Conservation (phyloP, 179 eudicot species). For the Spinacia oleracea region DNA sequence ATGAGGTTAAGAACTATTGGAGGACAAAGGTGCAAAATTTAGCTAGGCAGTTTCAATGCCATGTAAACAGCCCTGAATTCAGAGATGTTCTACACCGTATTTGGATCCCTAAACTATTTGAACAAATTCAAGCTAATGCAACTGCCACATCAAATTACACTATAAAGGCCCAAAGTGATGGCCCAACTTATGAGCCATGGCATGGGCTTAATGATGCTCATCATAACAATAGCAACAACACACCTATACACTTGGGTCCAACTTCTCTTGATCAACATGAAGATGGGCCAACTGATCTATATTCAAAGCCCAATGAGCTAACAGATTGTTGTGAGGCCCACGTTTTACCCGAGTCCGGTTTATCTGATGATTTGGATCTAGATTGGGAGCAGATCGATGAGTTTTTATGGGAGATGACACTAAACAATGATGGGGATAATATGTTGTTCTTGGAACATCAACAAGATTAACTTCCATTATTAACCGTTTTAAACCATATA, state of each 20-base stretch:
- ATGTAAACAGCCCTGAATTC: background rate
- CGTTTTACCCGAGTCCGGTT: background rate
- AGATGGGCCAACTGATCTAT: background rate
- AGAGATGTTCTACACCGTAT: background rate
- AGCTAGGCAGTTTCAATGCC: constrained; percentile 3
- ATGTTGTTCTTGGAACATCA: background rate
- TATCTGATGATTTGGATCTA: background rate
- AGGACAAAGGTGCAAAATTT: constrained; percentile 10
- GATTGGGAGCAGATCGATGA: background rate
- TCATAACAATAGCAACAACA: background rate
- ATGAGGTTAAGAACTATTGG: constrained; percentile 10
- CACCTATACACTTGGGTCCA: constrained; percentile 7
- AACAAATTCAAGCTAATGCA: constrained; percentile 4
- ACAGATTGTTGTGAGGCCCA: background rate
- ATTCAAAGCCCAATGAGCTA: background rate
- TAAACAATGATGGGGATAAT: background rate
- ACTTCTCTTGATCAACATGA: background rate
- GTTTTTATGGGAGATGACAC: background rate
- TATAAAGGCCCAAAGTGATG: background rate
- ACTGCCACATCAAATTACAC: background rate
- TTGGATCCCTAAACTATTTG: constrained; percentile 5
- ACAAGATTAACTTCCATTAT: background rate
- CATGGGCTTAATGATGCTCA: background rate
- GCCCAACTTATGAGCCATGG: background rate
- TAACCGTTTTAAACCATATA: background rate